phyloP scores from a whole-genome alignment of 2,329 filamentous ascomycete genomes.

The Aureobasidium sp. region DNA sequence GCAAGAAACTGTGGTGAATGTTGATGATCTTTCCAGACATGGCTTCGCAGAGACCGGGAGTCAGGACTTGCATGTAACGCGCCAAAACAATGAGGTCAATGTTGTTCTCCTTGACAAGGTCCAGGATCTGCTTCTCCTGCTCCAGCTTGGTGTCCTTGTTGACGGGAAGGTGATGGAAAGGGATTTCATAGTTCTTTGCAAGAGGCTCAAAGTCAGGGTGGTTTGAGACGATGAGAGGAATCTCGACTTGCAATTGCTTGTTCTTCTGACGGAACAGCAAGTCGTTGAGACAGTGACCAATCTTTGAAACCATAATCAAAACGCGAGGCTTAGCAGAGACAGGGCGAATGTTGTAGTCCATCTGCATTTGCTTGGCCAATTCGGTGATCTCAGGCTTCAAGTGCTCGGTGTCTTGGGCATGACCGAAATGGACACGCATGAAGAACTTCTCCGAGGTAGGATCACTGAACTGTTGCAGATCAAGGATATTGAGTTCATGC shows the following conservation, averaged over 20 bases:
- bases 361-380: constrained; percentile 57
- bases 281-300: constrained; percentile 79
- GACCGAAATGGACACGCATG: constrained; percentile 79
- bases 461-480: constrained; percentile 80
- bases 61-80: constrained; percentile 83
- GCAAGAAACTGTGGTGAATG: constrained; percentile 83
- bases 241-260: constrained; percentile 65
- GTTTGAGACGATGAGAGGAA: constrained; percentile 75
- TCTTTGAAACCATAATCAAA: constrained; percentile 85
- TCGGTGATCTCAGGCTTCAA: constrained; percentile 51
- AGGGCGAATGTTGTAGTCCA: constrained; percentile 66
- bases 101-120: constrained; percentile 59
- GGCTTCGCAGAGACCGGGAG: constrained; percentile 63
- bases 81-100: constrained; percentile 76
- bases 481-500: constrained; percentile 71
- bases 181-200: constrained; percentile 66
- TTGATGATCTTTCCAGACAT: constrained; percentile 89
- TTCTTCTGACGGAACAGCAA: constrained; percentile 72
- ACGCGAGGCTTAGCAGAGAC: constrained; percentile 64
- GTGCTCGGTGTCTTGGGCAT: constrained; percentile 43
- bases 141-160: constrained; percentile 68
- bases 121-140: constrained; percentile 66
- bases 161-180: constrained; percentile 75
- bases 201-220: constrained; percentile 66
- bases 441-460: constrained; percentile 69